A percentile compares a stretch with the other conserved stretches of the same genome.
Conservation (phyloP, 2,329 filamentous ascomycete species). For the Diaporthe nobilis region DNA sequence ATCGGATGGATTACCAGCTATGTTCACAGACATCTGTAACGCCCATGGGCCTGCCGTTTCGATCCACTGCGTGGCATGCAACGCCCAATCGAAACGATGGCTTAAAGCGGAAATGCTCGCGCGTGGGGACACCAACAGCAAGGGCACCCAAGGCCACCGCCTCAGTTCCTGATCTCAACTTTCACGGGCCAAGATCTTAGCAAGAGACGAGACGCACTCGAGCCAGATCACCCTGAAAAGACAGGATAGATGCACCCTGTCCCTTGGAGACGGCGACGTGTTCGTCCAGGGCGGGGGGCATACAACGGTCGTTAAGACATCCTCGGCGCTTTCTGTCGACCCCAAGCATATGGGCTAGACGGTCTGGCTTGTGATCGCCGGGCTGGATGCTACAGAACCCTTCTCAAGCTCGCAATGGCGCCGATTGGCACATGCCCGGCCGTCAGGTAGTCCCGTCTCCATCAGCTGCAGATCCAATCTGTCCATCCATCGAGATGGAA, state of each 20-base stretch:
- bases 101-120: conserved; percentile 26
- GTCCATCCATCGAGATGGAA: not conserved
- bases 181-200: not conserved
- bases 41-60: not conserved
- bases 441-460: not conserved
- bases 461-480: not conserved
- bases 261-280: not conserved
- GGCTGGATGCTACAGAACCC: conserved; percentile 14
- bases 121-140: not conserved
- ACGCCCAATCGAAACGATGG: conserved; percentile 32
- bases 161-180: conserved; percentile 17
- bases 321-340: conserved; percentile 16
- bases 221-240: conserved; percentile 7
- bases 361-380: conserved; percentile 12
- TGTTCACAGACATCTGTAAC: conserved; percentile 2
- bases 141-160: not conserved
- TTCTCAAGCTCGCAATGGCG: not conserved
- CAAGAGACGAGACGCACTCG: conserved; percentile 21
- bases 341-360: not conserved
- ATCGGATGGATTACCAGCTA: conserved; percentile 22
- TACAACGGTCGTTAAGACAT: not conserved
- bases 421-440: conserved; percentile 20
- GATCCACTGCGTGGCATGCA: conserved; percentile 7
- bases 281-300: conserved; percentile 8
- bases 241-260: not conserved